These are phyloP conservation scores for Suillus subluteus DNA, from an alignment of 768 basidiomycete species.

Conservation along the genomic window DNA sequence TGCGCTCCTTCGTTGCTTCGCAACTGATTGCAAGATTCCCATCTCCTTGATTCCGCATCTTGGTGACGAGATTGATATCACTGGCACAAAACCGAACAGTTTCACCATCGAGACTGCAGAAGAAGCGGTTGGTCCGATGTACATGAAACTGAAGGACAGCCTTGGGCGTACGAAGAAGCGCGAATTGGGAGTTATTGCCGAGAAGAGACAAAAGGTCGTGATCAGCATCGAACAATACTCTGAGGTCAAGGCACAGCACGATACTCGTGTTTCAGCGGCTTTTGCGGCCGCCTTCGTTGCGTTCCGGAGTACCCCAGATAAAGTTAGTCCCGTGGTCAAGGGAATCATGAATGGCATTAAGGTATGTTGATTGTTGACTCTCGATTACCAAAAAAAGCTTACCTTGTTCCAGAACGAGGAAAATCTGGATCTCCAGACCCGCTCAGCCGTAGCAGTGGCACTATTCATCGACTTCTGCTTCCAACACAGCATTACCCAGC, in stretches of 20 bases:
- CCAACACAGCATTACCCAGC: conserved; percentile 71
- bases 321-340: conserved; percentile 95
- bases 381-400: conserved; percentile 13
- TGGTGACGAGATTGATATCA: conserved; percentile 76
- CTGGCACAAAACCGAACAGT: conserved; percentile 60
- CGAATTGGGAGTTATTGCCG: conserved; percentile 71
- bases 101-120: conserved; percentile 85
- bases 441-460: conserved; percentile 86
- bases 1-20: conserved; percentile 80
- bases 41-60: conserved; percentile 78
- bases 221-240: conserved; percentile 78
- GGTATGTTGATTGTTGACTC: conserved; percentile 45
- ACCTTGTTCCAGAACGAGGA: conserved; percentile 71
- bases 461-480: conserved; percentile 88
- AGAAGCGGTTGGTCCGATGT: conserved; percentile 69
- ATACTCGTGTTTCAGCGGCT: conserved; percentile 84
- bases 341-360: conserved; percentile 98
- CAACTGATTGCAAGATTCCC: conserved; percentile 85
- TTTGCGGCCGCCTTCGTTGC: conserved; percentile 92
- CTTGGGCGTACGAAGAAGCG: conserved; percentile 80
- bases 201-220: conserved; percentile 71
- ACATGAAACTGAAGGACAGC: conserved; percentile 71
- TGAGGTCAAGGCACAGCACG: conserved; percentile 83
- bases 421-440: conserved; percentile 83
- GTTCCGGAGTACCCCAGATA: conserved; percentile 83